Evolutionary conservation across 2,329 filamentous ascomycete genomes (phyloP).

Genomic region (Fusarium chuoi): DNA sequence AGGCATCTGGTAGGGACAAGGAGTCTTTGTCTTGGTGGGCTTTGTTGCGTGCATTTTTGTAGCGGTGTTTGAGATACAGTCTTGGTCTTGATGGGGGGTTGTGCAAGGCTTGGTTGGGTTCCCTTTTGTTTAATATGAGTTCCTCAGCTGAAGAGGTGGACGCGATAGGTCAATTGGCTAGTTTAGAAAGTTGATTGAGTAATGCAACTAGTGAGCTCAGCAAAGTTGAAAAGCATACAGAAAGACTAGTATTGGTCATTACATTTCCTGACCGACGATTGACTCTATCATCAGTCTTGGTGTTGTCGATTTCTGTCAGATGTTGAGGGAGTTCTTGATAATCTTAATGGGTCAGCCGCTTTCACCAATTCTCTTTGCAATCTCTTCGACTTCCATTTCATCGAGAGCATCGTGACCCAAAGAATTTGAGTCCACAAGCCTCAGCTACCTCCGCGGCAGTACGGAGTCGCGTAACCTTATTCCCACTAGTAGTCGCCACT

Average conservation of each 20-base stretch:
- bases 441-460: slow-evolving; percentile 1
- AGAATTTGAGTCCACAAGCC: neutral
- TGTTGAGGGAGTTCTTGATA: neutral
- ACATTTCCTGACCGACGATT: neutral
- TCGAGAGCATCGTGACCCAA: neutral
- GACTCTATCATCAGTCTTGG: neutral
- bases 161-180: neutral
- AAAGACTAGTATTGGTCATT: slow-evolving; percentile 10
- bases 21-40: neutral
- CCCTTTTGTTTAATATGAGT: slow-evolving; percentile 3
- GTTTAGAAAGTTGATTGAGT: neutral
- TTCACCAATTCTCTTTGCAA: neutral
- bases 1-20: slow-evolving; percentile 57
- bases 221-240: neutral
- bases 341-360: neutral
- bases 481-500: neutral
- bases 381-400: neutral
- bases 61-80: slow-evolving; percentile 11
- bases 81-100: neutral
- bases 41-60: slow-evolving; percentile 4
- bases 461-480: neutral
- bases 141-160: neutral
- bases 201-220: neutral
- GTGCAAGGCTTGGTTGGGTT: slow-evolving; percentile 5
- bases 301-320: neutral